Evolutionary conservation across 495 filamentous ascomycete genomes (phyloP).

Genomic region (Elasticomyces elasticus): DNA sequence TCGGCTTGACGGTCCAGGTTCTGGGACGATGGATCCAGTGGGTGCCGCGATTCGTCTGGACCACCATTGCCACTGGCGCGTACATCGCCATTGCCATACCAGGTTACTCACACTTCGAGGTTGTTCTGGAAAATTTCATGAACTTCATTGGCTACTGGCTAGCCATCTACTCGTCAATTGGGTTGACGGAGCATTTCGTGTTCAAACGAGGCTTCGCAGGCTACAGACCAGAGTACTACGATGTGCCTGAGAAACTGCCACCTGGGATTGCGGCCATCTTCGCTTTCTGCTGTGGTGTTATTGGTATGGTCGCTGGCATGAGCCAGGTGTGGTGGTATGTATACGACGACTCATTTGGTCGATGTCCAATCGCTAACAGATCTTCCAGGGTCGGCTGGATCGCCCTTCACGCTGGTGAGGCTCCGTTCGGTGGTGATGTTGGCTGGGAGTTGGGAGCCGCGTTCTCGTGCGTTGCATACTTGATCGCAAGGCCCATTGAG

Average conservation of each 20-base stretch:
- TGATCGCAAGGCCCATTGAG: conserved; percentile 43
- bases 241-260: conserved; percentile 50
- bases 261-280: conserved; percentile 58
- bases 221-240: conserved; percentile 55
- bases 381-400: conserved; percentile 54
- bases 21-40: conserved; percentile 52
- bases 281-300: conserved; percentile 59
- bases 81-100: conserved; percentile 72
- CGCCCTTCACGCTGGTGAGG: conserved; percentile 48
- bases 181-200: conserved; percentile 64
- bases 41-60: conserved; percentile 73
- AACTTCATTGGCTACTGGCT: conserved; percentile 58
- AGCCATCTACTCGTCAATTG: conserved; percentile 67
- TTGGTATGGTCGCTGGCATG: conserved; percentile 70
- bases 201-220: conserved; percentile 56
- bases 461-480: conserved; percentile 42
- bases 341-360: neutral
- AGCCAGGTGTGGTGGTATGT: conserved; percentile 51
- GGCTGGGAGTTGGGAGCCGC: conserved; percentile 63
- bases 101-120: conserved; percentile 63
- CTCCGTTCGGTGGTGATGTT: conserved; percentile 56
- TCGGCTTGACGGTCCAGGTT: conserved; percentile 65
- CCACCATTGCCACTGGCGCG: conserved; percentile 52
- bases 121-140: conserved; percentile 69
- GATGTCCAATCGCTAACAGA: neutral